Percentiles rank a stretch among this genome's conserved stretches.
Evolutionary conservation across 805 yeast species (phyloP).

Genomic region (Nakazawaea ernobii): DNA sequence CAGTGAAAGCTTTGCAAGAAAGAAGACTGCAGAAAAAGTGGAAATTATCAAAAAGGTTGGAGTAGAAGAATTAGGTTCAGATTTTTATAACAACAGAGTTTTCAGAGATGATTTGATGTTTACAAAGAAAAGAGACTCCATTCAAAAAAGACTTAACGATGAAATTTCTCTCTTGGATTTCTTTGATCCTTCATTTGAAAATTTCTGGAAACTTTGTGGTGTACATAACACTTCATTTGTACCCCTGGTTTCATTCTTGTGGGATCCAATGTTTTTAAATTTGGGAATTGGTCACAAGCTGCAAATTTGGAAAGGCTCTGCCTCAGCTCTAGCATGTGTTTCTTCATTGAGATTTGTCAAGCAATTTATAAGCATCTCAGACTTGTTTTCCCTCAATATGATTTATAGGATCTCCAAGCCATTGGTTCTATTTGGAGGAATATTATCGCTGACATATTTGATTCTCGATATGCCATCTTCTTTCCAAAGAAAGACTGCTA

Average conservation of each 20-base stretch:
- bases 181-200: slow-evolving; percentile 68
- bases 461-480: slow-evolving; percentile 84
- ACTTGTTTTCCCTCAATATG: slow-evolving; percentile 30
- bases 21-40: slow-evolving; percentile 54
- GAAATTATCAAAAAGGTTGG: slow-evolving; percentile 60
- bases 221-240: slow-evolving; percentile 23
- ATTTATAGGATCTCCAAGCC: slow-evolving; percentile 51
- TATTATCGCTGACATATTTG: slow-evolving; percentile 55
- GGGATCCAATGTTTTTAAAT: slow-evolving; percentile 20
- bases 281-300: slow-evolving; percentile 21
- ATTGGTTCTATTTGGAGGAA: slow-evolving; percentile 39
- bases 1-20: slow-evolving; percentile 68
- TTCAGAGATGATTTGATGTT: slow-evolving; percentile 81
- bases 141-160: slow-evolving; percentile 52
- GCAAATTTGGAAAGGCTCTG: slow-evolving; percentile 23
- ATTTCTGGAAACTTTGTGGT: slow-evolving; percentile 43
- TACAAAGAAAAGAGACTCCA: slow-evolving; percentile 59
- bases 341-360: slow-evolving; percentile 21
- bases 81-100: slow-evolving; percentile 49
- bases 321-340: slow-evolving; percentile 21
- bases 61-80: slow-evolving; percentile 54
- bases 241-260: slow-evolving; percentile 19
- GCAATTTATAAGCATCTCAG: slow-evolving; percentile 30
- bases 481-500: slow-evolving; percentile 75
- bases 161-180: slow-evolving; percentile 67